Conservation (phyloP, 192 early-diverging fungal genomes). For the Obelidium mucronatum region DNA sequence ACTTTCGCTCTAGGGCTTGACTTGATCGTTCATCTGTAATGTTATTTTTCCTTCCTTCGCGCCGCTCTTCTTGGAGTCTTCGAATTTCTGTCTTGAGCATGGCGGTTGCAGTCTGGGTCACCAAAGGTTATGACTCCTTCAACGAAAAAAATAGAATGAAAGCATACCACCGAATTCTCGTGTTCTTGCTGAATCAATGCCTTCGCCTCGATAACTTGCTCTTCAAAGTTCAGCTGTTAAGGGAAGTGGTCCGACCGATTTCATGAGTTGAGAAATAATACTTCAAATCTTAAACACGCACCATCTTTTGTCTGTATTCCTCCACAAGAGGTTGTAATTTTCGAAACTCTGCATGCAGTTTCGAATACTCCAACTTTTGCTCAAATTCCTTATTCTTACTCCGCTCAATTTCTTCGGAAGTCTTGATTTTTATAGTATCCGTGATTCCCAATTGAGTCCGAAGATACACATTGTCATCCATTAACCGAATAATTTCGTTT, state of each 20-base stretch:
- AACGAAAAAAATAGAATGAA: not conserved
- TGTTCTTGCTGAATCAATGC: slow-evolving; percentile 50
- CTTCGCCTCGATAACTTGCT: slow-evolving; percentile 49
- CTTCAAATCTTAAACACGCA: slow-evolving; percentile 17
- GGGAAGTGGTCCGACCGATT: no score
- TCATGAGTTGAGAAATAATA: slow-evolving; percentile 17
- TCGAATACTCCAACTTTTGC: slow-evolving; percentile 57
- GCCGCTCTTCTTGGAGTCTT: slow-evolving; percentile 44
- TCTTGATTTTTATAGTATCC: slow-evolving; percentile 53
- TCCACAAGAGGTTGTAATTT: slow-evolving; percentile 52
- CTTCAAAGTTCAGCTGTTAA: slow-evolving; percentile 47
- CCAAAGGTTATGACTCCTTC: not conserved
- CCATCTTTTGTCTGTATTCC: slow-evolving; percentile 52
- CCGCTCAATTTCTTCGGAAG: slow-evolving; percentile 40
- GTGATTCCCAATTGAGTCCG: slow-evolving; percentile 56
- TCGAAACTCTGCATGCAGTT: slow-evolving; percentile 49
- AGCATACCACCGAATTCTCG: slow-evolving; percentile 44
- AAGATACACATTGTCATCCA: slow-evolving; percentile 41
- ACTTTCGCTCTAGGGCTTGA: slow-evolving; percentile 48
- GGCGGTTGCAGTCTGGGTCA: slow-evolving; percentile 43
- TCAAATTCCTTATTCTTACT: slow-evolving; percentile 54
- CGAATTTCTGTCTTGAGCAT: slow-evolving; percentile 61
- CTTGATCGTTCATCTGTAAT: slow-evolving; percentile 41
- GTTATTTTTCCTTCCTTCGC: slow-evolving; percentile 34
- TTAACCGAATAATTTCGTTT: slow-evolving; percentile 29